Evolutionary conservation across 495 filamentous ascomycete genomes (phyloP), one percentile per base, ranked within the genome.

Genomic region (Entonaema liquescens): DNA sequence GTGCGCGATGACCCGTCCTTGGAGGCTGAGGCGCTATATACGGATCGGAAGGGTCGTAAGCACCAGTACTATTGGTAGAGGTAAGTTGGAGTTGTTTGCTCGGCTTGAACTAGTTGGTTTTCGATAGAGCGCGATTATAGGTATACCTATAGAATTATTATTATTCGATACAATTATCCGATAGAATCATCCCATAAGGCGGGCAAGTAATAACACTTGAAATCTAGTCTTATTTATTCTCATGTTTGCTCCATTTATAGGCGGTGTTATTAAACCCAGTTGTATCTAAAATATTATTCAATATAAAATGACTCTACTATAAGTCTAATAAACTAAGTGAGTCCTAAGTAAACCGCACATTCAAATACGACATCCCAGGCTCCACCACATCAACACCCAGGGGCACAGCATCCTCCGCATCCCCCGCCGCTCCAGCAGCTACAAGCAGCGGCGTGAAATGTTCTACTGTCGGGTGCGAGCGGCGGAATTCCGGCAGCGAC

Each of bases 341-440:
- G 21, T 7, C 1, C 15, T 44, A 69, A 28, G 21, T 28, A 56
- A 71, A 71, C 31, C 57, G 17, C 8, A 71, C 62, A 62, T 71
- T 71, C 62, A 71, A 66, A 66, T 71, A 71, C 57, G 68, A 71
- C 68, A 71, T 71, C 8, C 68, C 68, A 15, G 68, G 68, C 57
- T 65, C 62, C 6, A 71, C 68, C 11, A 71, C 68, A 66, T 71
- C 62, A 5, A 40, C 62, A 1, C 62, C 68, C 38, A 71, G 6
- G 21, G 68, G 57, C 40, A 23, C 50, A 7, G 31, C 44, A 11
- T 36, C 62, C 35, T 5, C 44, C 12, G 62, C 55, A 55, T 70
- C 49, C 1, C 61, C 56, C 8, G 56, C 67, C 13, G 61, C 67
- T n/a, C 67, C 67, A 11, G 67, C 67, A 2, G 61, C 67, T n/a